Percentiles rank a stretch among this genome's conserved stretches.
Conservation (phyloP, 345 rosid species). For the Boechera retrofracta region DNA sequence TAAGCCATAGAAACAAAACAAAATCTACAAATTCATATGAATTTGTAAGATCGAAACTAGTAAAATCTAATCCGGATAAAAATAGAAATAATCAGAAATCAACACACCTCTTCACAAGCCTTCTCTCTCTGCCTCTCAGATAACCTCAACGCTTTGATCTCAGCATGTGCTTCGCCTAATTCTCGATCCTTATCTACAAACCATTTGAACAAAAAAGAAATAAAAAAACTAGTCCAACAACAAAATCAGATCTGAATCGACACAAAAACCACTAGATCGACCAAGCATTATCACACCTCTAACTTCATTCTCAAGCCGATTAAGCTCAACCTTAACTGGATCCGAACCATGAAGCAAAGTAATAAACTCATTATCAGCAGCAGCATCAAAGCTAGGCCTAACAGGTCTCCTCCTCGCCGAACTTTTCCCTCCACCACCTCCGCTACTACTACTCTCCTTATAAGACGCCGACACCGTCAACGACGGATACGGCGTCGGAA, state of each 20-base stretch:
- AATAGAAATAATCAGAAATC: conserved; percentile 35
- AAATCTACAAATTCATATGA: neutral
- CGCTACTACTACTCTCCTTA: conserved; percentile 52
- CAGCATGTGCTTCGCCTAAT: conserved; percentile 86
- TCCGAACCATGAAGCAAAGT: conserved; percentile 94
- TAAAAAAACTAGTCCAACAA: neutral
- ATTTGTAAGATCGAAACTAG: no score
- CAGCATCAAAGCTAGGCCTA: conserved; percentile 88
- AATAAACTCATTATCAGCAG: conserved; percentile 80
- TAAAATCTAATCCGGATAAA: neutral
- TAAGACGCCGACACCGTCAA: conserved; percentile 69
- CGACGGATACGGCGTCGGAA: conserved; percentile 43
- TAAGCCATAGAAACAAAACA: neutral
- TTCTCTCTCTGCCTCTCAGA: conserved; percentile 90
- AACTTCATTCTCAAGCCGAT: conserved; percentile 98
- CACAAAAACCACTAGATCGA: conserved; percentile 64
- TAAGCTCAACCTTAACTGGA: conserved; percentile 98
- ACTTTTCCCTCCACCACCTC: conserved; percentile 50
- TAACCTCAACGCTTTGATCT: conserved; percentile 84
- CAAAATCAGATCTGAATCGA: conserved; percentile 45
- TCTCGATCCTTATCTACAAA: conserved; percentile 90
- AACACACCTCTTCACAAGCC: conserved; percentile 96
- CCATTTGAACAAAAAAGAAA: neutral
- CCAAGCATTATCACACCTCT: conserved; percentile 75
- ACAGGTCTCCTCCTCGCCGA: conserved; percentile 69